phyloP scores from a whole-genome alignment of 371 early-diverging fungal species.

The Zychaea mexicana region DNA sequence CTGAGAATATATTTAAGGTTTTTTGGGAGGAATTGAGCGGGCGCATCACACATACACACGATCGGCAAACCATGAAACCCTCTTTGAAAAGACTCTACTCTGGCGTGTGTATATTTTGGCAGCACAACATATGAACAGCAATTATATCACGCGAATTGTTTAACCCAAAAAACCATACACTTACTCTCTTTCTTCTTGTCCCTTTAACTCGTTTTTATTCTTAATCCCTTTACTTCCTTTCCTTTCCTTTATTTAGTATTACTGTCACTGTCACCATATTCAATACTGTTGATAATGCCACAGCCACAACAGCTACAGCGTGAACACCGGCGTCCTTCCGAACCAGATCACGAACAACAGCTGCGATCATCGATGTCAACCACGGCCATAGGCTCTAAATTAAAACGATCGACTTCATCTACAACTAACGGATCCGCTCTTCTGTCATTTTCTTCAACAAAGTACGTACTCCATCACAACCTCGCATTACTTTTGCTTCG shows the following conservation, averaged over 20 bases:
- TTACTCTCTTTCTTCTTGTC: not conserved
- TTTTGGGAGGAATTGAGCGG: not conserved
- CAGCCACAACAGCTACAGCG: not conserved
- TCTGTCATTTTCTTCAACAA: not conserved
- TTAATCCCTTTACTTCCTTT: not conserved
- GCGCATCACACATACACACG: not conserved
- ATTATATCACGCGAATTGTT: too few relatives aligned
- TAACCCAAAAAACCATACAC: not conserved
- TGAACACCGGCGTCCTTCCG: not conserved
- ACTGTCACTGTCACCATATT: not conserved
- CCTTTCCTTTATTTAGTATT: not conserved
- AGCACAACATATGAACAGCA: not conserved
- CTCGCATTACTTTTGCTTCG: not conserved
- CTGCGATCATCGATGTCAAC: not conserved
- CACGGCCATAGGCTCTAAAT: not conserved
- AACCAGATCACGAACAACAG: not conserved
- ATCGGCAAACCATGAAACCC: not conserved
- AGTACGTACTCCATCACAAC: not conserved
- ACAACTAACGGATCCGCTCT: not conserved
- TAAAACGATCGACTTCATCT: not conserved
- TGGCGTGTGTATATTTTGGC: not conserved
- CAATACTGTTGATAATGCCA: not conserved
- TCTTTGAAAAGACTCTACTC: not conserved
- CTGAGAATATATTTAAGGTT: not conserved
- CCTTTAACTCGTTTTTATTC: not conserved